These are phyloP conservation scores for Heterobasidion annosum DNA, from an alignment of 1,284 basidiomycete genomes.

Conservation along the genomic window DNA sequence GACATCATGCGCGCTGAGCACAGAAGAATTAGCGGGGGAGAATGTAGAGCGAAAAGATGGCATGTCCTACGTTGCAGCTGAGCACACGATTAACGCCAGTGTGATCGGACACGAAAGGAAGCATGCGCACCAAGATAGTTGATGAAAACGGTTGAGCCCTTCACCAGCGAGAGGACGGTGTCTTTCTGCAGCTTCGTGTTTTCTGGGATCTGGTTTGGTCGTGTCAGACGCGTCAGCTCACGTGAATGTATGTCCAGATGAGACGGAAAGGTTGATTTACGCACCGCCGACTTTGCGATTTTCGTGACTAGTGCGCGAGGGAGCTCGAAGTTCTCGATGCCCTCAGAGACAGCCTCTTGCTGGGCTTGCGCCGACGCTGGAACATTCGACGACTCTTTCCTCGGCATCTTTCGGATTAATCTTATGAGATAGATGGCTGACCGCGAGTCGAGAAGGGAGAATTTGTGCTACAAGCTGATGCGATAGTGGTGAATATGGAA, in stretches of 20 bases:
- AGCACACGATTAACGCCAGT: neutral
- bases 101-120: neutral
- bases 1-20: conserved; percentile 75
- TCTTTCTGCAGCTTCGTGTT: conserved; percentile 84
- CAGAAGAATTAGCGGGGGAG: neutral
- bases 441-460: too few relatives aligned
- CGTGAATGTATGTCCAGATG: neutral
- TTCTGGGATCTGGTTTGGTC: conserved; percentile 46
- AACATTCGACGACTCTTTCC: conserved; percentile 44
- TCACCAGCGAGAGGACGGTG: conserved; percentile 71
- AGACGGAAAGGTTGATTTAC: conserved; percentile 10
- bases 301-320: conserved; percentile 75
- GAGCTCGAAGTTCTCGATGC: conserved; percentile 81
- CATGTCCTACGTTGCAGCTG: conserved; percentile 1
- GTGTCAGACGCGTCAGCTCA: neutral
- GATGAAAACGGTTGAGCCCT: conserved; percentile 86
- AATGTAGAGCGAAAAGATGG: neutral
- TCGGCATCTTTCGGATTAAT: conserved; percentile 26
- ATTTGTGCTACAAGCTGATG: too few relatives aligned
- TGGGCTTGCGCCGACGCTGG: conserved; percentile 61
- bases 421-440: too few relatives aligned
- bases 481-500: too few relatives aligned
- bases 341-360: conserved; percentile 67
- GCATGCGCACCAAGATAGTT: conserved; percentile 70
- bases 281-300: conserved; percentile 71